Percentiles rank a stretch among this genome's conserved stretches.
phyloP scores from a whole-genome alignment of 768 basidiomycete species.

The Suillus clintonianus region DNA sequence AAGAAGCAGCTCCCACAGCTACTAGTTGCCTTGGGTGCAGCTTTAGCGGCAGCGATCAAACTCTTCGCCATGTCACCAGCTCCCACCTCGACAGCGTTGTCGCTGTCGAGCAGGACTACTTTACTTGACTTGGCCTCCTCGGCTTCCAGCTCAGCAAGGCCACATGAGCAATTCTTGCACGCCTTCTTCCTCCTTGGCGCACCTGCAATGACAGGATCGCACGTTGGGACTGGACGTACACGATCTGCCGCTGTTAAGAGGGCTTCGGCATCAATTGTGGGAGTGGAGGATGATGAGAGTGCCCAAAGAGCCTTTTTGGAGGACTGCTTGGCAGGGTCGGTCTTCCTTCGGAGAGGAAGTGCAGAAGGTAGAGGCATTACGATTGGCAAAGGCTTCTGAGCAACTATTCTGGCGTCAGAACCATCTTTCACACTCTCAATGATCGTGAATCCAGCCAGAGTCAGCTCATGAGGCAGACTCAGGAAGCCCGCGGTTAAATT shows the following conservation, averaged over 20 bases:
- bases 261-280: constrained; percentile 78
- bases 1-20: constrained; percentile 98
- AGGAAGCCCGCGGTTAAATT: constrained; percentile 48
- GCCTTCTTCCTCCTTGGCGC: constrained; percentile 81
- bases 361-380: constrained; percentile 18
- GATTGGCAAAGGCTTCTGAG: constrained; percentile 69
- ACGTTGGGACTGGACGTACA: constrained; percentile 72
- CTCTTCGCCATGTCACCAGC: constrained; percentile 62
- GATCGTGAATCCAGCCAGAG: constrained; percentile 64
- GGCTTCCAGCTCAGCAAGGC: constrained; percentile 90
- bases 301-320: constrained; percentile 92
- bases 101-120: constrained; percentile 66
- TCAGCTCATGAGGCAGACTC: constrained; percentile 58
- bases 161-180: constrained; percentile 96
- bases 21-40: constrained; percentile 86
- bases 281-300: constrained; percentile 66
- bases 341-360: constrained; percentile 54
- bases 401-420: constrained; percentile 50
- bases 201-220: constrained; percentile 58
- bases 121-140: constrained; percentile 67
- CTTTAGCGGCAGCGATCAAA: constrained; percentile 63
- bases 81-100: constrained; percentile 59
- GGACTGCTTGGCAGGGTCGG: constrained; percentile 57
- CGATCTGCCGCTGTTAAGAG: constrained; percentile 86
- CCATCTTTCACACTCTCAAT: constrained; percentile 41